Evolutionary conservation across 805 yeast genomes (phyloP).

Genomic region (Lipomyces sp.): DNA sequence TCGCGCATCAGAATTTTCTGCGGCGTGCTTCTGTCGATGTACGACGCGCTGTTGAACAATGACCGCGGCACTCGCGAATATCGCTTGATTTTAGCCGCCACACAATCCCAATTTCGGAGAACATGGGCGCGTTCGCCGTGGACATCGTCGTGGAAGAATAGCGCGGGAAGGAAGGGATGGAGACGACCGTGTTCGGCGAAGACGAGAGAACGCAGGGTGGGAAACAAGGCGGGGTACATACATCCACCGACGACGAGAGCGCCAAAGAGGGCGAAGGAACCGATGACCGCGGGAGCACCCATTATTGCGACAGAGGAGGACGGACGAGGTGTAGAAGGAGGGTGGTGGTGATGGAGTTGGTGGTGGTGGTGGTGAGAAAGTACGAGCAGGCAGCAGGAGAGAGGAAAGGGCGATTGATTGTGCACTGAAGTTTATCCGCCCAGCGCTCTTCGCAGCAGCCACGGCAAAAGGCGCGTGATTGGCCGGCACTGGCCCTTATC

Average conservation of each 20-base stretch:
- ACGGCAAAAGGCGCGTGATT: conserved; percentile 9
- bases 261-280: conserved; percentile 36
- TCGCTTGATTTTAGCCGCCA: too few relatives aligned
- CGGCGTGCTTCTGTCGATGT: too few relatives aligned
- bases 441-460: conserved; percentile 1
- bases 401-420: background rate
- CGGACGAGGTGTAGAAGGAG: conserved; percentile 3
- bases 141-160: too few relatives aligned
- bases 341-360: background rate
- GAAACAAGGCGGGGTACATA: conserved; percentile 26
- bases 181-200: background rate
- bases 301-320: conserved; percentile 9
- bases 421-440: background rate
- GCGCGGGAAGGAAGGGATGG: too few relatives aligned
- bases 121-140: too few relatives aligned
- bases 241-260: conserved; percentile 41
- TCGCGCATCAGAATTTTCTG: background rate
- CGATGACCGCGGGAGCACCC: conserved; percentile 32
- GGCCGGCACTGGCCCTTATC: conserved; percentile 10
- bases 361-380: background rate
- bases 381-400: background rate
- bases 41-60: too few relatives aligned
- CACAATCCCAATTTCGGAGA: too few relatives aligned
- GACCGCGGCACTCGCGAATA: too few relatives aligned
- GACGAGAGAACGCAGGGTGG: conserved; percentile 5